A percentile compares a stretch with the other conserved stretches of the same genome.
These are phyloP conservation scores for Penicillium angulare DNA, from an alignment of 495 filamentous ascomycete genomes.

Conservation along the genomic window DNA sequence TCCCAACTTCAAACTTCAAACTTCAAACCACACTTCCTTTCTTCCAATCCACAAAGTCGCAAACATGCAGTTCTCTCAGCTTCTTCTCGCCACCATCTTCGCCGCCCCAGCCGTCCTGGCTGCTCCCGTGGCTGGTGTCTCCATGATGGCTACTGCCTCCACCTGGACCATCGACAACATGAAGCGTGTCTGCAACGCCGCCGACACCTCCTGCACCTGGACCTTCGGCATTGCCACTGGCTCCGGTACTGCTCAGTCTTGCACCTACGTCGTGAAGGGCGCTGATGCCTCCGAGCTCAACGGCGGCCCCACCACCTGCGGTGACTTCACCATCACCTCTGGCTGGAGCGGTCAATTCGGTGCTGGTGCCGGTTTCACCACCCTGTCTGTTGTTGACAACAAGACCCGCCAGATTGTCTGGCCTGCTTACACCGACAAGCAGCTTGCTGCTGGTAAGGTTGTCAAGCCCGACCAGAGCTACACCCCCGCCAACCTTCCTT, in stretches of 20 bases:
- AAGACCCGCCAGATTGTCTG: constrained; percentile 41
- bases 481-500: constrained; percentile 39
- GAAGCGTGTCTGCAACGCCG: constrained; percentile 46
- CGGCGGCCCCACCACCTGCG: constrained; percentile 42
- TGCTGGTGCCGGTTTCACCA: constrained; percentile 51
- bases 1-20: no score
- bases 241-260: constrained; percentile 24
- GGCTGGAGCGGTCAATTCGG: constrained; percentile 59
- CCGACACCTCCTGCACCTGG: constrained; percentile 46
- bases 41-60: constrained; percentile 5
- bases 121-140: constrained; percentile 26
- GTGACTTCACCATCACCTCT: constrained; percentile 49
- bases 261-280: constrained; percentile 42
- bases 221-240: constrained; percentile 46
- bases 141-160: constrained; percentile 38
- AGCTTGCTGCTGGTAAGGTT: constrained; percentile 42
- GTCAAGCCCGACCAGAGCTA: constrained; percentile 56
- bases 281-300: constrained; percentile 31
- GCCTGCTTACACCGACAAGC: constrained; percentile 48
- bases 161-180: constrained; percentile 50
- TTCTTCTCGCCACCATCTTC: constrained; percentile 35
- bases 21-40: neutral
- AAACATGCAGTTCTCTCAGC: constrained; percentile 50
- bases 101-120: constrained; percentile 40
- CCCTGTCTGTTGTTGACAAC: constrained; percentile 47